Evolutionary conservation across 2,329 filamentous ascomycete genomes (phyloP).

Genomic region (Talaromyces albobiverticillius): DNA sequence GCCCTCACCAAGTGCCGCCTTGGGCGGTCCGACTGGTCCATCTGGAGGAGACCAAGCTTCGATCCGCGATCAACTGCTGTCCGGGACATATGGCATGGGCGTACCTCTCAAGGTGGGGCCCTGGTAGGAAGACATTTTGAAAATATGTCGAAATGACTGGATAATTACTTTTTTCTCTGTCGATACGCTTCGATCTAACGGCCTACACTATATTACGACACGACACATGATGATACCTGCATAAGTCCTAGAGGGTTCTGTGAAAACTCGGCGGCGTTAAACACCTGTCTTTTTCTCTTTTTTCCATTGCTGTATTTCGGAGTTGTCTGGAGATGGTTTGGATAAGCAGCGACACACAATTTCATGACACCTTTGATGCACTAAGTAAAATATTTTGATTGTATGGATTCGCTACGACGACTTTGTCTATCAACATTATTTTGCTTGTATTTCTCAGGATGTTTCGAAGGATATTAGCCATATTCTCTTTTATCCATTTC

Average conservation of each 20-base stretch:
- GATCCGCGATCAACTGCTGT: constrained; percentile 56
- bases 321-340: constrained; percentile 14
- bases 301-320: constrained; percentile 16
- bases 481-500: constrained; percentile 13
- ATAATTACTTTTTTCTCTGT: constrained; percentile 11
- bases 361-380: neutral
- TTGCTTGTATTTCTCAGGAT: constrained; percentile 15
- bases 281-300: constrained; percentile 11
- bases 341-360: neutral
- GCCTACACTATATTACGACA: constrained; percentile 23
- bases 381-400: neutral
- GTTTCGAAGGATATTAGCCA: constrained; percentile 17
- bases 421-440: neutral
- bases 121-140: constrained; percentile 41
- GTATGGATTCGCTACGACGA: neutral
- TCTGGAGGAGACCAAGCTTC: constrained; percentile 42
- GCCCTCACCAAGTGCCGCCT: constrained; percentile 25
- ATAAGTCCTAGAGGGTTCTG: constrained; percentile 39
- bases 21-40: constrained; percentile 23
- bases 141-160: neutral
- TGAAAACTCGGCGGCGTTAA: constrained; percentile 37
- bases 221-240: constrained; percentile 46
- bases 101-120: constrained; percentile 55
- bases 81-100: constrained; percentile 55
- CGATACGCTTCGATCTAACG: constrained; percentile 15